Percentiles rank a stretch among this genome's conserved stretches.
Conservation (phyloP, 257 asterid genomes). For the Cynanchum wilfordii region DNA sequence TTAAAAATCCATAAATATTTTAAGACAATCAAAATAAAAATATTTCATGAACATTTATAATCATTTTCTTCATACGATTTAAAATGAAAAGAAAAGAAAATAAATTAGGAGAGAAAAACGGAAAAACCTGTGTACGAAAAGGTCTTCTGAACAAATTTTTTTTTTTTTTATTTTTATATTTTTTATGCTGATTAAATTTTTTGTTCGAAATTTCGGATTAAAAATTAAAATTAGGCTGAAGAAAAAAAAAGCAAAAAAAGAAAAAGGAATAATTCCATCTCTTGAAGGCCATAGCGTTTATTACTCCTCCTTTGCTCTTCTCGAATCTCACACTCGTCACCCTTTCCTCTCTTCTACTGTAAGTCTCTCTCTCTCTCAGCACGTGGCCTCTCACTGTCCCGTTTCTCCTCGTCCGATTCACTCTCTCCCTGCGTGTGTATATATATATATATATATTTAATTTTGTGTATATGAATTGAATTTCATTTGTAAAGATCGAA, state of each 20-base stretch:
- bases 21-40: too few species aligned
- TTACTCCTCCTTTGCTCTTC: not conserved
- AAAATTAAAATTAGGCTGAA: not conserved
- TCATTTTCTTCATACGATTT: too few species aligned
- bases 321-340: constrained; percentile 13
- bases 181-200: too few species aligned
- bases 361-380: constrained; percentile 1
- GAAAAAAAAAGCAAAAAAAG: too few species aligned
- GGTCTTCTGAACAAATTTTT: constrained; percentile 3
- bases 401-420: not conserved
- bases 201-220: too few species aligned
- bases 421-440: not conserved
- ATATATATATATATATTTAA: too few species aligned
- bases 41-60: too few species aligned
- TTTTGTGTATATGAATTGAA: not conserved
- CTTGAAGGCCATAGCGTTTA: not conserved
- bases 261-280: not conserved
- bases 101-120: not conserved
- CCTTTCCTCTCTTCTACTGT: constrained; percentile 3
- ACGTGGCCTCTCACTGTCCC: not conserved
- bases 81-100: too few species aligned
- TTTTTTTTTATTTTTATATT: too few species aligned
- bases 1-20: too few species aligned
- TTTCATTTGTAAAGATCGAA: not conserved
- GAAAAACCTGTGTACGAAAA: not conserved